These are phyloP conservation scores for Alternaria consortialis DNA, from an alignment of 2,329 filamentous ascomycete species.

Conservation along the genomic window DNA sequence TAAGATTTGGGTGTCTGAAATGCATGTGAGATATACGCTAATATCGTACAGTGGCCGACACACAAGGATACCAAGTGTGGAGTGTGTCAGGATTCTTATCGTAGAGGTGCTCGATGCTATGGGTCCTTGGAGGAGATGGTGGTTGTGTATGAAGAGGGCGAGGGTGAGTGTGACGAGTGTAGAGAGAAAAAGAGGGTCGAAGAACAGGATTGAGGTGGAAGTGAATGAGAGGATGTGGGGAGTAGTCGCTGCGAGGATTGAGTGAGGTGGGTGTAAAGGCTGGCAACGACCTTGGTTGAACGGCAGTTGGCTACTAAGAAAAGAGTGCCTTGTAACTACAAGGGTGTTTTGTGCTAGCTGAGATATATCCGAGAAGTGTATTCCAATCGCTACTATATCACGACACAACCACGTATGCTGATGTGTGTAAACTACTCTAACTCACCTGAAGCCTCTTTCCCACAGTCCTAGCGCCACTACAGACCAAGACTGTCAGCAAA, in stretches of 20 bases:
- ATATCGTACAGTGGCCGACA: slow-evolving; percentile 13
- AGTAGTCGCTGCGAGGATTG: background rate
- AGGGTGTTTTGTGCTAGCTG: background rate
- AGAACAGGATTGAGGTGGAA: background rate
- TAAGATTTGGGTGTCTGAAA: background rate
- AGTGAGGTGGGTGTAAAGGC: background rate
- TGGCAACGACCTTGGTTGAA: background rate
- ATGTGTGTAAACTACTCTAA: background rate
- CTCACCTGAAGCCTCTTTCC: background rate
- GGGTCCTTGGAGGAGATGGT: slow-evolving; percentile 9
- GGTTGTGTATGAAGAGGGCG: background rate
- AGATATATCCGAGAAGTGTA: background rate
- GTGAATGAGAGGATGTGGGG: background rate
- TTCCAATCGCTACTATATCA: background rate
- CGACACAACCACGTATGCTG: background rate
- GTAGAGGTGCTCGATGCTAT: slow-evolving; percentile 11
- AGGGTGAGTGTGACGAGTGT: slow-evolving; percentile 10
- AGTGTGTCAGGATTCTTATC: slow-evolving; percentile 14
- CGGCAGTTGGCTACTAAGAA: too few relatives aligned
- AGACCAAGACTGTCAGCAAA: too few relatives aligned
- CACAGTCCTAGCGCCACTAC: background rate
- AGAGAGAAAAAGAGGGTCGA: background rate
- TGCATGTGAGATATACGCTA: background rate
- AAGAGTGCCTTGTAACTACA: background rate
- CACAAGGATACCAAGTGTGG: slow-evolving; percentile 6